Conservation (phyloP, 495 filamentous ascomycete genomes). For the Penicillium subrubescens region DNA sequence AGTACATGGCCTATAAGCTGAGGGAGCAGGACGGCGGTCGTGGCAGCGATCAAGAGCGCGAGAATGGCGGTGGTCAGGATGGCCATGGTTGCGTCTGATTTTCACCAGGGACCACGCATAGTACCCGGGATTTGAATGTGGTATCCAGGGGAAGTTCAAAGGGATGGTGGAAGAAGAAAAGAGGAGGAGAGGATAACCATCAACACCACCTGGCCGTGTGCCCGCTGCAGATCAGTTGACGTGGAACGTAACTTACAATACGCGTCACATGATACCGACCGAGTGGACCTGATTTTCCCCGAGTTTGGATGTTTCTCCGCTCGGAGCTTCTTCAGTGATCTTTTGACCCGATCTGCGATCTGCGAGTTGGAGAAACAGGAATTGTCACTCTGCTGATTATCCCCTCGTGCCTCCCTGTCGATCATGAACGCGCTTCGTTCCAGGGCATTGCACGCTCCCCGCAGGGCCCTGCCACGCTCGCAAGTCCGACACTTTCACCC, state of each 20-base stretch:
- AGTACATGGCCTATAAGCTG: constrained; percentile 38
- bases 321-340: constrained; percentile 10
- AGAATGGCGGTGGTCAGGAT: constrained; percentile 38
- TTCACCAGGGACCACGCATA: constrained; percentile 26
- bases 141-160: not conserved
- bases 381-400: constrained; percentile 1
- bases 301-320: constrained; percentile 5
- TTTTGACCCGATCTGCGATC: not conserved
- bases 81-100: constrained; percentile 33
- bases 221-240: constrained; percentile 24
- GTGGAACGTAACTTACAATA: constrained; percentile 27
- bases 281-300: not conserved
- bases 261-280: constrained; percentile 30
- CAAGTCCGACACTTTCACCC: constrained; percentile 51
- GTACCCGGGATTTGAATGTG: constrained; percentile 8
- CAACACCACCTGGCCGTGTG: not conserved
- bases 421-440: constrained; percentile 24
- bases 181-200: constrained; percentile 3
- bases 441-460: constrained; percentile 13
- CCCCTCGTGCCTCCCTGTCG: not conserved
- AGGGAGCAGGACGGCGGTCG: constrained; percentile 42
- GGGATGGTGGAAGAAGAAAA: constrained; percentile 1
- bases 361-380: not conserved
- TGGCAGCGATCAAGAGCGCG: constrained; percentile 37
- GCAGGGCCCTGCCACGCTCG: constrained; percentile 8